Evolutionary conservation across 768 basidiomycete species (phyloP).

Genomic region (Favolaschia claudopus): DNA sequence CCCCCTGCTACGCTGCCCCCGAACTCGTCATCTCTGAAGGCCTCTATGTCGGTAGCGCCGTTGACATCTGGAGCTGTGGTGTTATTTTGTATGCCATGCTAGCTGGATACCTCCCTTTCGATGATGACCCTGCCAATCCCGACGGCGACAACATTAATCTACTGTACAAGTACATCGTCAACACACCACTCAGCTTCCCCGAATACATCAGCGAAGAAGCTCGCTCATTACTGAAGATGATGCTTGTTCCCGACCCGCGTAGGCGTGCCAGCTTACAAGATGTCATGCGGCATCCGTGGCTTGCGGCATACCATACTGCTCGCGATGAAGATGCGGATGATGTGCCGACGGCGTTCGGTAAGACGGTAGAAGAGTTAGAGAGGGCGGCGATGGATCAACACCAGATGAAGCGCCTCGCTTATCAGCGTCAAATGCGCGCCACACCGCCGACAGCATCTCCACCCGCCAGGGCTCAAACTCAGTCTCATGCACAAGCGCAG

Average conservation of each 20-base stretch:
- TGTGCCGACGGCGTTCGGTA: conserved; percentile 60
- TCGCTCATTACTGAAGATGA: conserved; percentile 82
- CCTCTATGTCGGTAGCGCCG: conserved; percentile 94
- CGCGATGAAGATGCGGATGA: conserved; percentile 40
- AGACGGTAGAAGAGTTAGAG: conserved; percentile 81
- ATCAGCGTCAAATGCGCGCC: conserved; percentile 80
- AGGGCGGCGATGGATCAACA: conserved; percentile 83
- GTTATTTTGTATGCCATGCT: conserved; percentile 98
- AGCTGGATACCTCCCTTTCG: conserved; percentile 97
- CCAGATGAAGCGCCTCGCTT: conserved; percentile 80
- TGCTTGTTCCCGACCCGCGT: conserved; percentile 94
- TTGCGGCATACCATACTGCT: conserved; percentile 61
- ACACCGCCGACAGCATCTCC: conserved; percentile 63
- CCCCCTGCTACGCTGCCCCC: conserved; percentile 97
- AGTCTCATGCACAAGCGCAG: conserved; percentile 38
- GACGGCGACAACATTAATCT: conserved; percentile 99
- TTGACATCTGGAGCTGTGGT: conserved; percentile 97
- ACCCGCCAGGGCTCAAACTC: conserved; percentile 59
- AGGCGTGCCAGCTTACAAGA: conserved; percentile 76
- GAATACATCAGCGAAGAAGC: conserved; percentile 90
- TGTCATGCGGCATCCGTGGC: conserved; percentile 92
- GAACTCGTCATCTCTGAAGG: conserved; percentile 98
- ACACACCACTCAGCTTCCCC: conserved; percentile 96
- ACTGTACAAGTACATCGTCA: conserved; percentile 98
- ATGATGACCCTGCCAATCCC: conserved; percentile 98